Evolutionary conservation across 2,329 filamentous ascomycete genomes (phyloP).

Genomic region (Aspergillus hiratsukae): DNA sequence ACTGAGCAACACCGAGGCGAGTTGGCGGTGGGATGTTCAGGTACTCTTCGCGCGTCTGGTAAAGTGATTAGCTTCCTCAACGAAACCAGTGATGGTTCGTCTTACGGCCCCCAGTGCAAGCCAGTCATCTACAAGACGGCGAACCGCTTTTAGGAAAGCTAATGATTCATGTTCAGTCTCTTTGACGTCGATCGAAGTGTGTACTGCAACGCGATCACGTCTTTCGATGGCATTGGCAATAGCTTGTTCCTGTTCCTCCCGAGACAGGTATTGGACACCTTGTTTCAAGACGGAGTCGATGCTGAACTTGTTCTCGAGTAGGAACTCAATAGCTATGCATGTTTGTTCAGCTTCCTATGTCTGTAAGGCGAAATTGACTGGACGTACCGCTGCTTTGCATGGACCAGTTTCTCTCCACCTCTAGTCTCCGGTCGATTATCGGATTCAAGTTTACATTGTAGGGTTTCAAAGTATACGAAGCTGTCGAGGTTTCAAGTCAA

Average conservation of each 20-base stretch:
- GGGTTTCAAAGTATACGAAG: constrained; percentile 54
- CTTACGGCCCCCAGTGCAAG: constrained; percentile 25
- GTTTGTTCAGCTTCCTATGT: constrained; percentile 9
- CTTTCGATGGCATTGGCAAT: constrained; percentile 43
- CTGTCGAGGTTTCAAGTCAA: constrained; percentile 23
- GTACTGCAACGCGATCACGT: constrained; percentile 27
- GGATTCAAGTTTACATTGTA: constrained; percentile 64
- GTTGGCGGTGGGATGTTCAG: constrained; percentile 44
- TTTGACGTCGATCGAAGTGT: constrained; percentile 46
- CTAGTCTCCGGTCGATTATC: constrained; percentile 48
- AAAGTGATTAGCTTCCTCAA: constrained; percentile 1
- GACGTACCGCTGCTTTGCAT: constrained; percentile 51
- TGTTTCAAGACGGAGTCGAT: constrained; percentile 52
- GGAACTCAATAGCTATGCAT: constrained; percentile 53
- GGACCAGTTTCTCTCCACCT: constrained; percentile 57
- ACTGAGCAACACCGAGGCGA: constrained; percentile 11
- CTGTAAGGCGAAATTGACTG: background rate
- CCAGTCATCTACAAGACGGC: constrained; percentile 47
- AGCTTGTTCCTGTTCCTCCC: constrained; percentile 51
- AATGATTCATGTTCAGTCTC: constrained; percentile 50
- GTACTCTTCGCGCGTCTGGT: constrained; percentile 29
- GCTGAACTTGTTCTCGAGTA: constrained; percentile 55
- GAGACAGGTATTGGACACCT: constrained; percentile 61
- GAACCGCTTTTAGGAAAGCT: constrained; percentile 47
- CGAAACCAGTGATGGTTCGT: background rate